These are phyloP conservation scores for Blastobotrys americana DNA, from an alignment of 805 yeast genomes.

Conservation along the genomic window DNA sequence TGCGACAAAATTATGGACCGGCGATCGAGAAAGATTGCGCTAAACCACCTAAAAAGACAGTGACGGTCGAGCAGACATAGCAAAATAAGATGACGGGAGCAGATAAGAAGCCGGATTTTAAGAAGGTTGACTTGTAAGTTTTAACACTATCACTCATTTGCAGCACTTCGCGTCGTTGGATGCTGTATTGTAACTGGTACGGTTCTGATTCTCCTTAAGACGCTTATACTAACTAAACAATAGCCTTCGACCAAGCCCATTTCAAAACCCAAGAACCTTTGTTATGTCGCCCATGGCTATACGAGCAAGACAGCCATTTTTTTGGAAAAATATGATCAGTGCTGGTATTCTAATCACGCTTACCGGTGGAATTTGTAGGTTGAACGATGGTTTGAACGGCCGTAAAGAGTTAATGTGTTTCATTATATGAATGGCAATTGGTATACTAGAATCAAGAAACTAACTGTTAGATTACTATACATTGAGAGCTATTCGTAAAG, in stretches of 20 bases:
- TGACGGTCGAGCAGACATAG: too few species aligned
- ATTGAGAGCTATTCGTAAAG: slow-evolving; percentile 50
- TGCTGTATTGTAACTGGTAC: not conserved
- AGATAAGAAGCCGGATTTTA: slow-evolving; percentile 3
- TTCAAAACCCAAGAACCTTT: slow-evolving; percentile 61
- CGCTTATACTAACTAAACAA: not conserved
- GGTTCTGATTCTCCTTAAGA: not conserved
- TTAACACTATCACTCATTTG: too few species aligned
- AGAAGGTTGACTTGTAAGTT: slow-evolving; percentile 5
- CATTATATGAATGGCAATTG: not conserved
- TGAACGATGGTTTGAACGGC: not conserved
- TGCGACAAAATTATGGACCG: too few species aligned
- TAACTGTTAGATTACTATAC: slow-evolving; percentile 13
- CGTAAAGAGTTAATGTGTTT: not conserved
- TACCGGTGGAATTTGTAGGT: slow-evolving; percentile 58
- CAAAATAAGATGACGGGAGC: too few species aligned
- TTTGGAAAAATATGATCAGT: slow-evolving; percentile 64
- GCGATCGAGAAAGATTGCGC: too few species aligned
- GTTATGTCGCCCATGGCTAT: slow-evolving; percentile 92
- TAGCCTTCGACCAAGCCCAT: slow-evolving; percentile 34
- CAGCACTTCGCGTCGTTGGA: not conserved
- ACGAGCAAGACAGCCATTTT: slow-evolving; percentile 82
- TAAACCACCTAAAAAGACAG: too few species aligned
- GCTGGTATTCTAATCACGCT: slow-evolving; percentile 54
- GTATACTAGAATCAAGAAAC: slow-evolving; percentile 15